A percentile compares a stretch with the other conserved stretches of the same genome.
Conservation (phyloP, 371 early-diverging fungal species). For the Funneliformis caledonium region DNA sequence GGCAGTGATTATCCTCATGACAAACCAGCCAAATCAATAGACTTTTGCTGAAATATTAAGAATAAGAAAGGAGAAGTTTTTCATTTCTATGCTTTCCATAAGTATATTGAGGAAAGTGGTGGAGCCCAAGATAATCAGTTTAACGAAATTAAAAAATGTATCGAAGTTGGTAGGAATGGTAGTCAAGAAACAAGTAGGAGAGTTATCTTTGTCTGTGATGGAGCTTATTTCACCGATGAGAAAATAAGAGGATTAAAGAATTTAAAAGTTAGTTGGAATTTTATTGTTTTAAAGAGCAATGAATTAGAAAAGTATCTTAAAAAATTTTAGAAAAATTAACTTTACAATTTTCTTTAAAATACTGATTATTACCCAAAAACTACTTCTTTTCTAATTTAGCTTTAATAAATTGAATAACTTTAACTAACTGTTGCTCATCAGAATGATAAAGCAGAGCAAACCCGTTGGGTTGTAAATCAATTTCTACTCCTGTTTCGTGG, state of each 20-base stretch:
- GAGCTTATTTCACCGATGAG: neutral
- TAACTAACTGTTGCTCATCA: no score
- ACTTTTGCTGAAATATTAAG: neutral
- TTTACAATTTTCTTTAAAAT: no score
- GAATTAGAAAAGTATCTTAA: no score
- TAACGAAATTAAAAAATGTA: conserved; percentile 2
- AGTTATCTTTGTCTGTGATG: neutral
- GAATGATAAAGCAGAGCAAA: no score
- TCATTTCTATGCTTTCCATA: neutral
- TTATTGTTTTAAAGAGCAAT: no score
- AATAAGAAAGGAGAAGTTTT: neutral
- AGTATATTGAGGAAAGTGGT: neutral
- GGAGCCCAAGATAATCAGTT: neutral
- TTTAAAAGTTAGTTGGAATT: no score
- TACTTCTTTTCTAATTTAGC: no score
- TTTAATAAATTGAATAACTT: no score
- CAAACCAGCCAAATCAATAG: neutral
- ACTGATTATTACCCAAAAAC: no score
- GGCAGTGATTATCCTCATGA: neutral
- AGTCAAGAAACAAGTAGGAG: neutral
- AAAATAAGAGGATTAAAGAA: neutral
- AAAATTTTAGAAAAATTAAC: no score
- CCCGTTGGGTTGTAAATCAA: neutral
- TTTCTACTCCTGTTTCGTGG: conserved; percentile 7
- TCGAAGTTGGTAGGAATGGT: neutral